These are phyloP conservation scores for Epicoccum sorghinum DNA, from an alignment of 2,329 filamentous ascomycete species.

Conservation along the genomic window DNA sequence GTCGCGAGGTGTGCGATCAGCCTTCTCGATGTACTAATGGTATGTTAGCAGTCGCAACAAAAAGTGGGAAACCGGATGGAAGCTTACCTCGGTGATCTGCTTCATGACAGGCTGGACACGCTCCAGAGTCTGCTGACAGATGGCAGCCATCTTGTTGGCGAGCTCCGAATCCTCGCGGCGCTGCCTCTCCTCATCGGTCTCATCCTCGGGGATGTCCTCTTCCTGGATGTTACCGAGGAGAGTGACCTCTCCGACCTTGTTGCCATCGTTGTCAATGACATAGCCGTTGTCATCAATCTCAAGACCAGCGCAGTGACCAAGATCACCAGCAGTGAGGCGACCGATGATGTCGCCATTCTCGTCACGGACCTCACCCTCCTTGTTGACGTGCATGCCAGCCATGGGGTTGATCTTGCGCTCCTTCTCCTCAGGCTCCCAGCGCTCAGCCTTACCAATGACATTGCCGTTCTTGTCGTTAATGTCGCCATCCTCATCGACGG, in stretches of 20 bases:
- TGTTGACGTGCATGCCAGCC: slow-evolving; percentile 61
- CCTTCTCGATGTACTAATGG: slow-evolving; percentile 74
- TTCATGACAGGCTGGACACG: slow-evolving; percentile 84
- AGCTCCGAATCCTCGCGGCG: slow-evolving; percentile 72
- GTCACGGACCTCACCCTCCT: slow-evolving; percentile 59
- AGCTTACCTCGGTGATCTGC: slow-evolving; percentile 76
- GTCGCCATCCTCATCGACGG: slow-evolving; percentile 59
- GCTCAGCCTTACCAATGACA: slow-evolving; percentile 58
- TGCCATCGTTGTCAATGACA: slow-evolving; percentile 62
- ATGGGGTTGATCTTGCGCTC: slow-evolving; percentile 65
- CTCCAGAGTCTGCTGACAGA: slow-evolving; percentile 80
- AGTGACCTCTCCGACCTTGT: slow-evolving; percentile 68
- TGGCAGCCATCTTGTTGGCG: slow-evolving; percentile 74
- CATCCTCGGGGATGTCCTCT: slow-evolving; percentile 61
- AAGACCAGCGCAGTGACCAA: slow-evolving; percentile 59
- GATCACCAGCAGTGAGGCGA: slow-evolving; percentile 57
- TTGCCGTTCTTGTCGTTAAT: slow-evolving; percentile 62
- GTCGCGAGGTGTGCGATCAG: slow-evolving; percentile 80
- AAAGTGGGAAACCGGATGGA: neutral
- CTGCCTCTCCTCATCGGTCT: slow-evolving; percentile 52
- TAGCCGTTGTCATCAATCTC: slow-evolving; percentile 61
- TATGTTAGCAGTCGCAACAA: slow-evolving; percentile 31
- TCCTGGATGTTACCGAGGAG: slow-evolving; percentile 67
- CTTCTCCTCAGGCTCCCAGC: slow-evolving; percentile 61
- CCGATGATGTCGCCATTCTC: slow-evolving; percentile 58